Conservation (phyloP, 768 basidiomycete genomes). For the Rickenella mellea region DNA sequence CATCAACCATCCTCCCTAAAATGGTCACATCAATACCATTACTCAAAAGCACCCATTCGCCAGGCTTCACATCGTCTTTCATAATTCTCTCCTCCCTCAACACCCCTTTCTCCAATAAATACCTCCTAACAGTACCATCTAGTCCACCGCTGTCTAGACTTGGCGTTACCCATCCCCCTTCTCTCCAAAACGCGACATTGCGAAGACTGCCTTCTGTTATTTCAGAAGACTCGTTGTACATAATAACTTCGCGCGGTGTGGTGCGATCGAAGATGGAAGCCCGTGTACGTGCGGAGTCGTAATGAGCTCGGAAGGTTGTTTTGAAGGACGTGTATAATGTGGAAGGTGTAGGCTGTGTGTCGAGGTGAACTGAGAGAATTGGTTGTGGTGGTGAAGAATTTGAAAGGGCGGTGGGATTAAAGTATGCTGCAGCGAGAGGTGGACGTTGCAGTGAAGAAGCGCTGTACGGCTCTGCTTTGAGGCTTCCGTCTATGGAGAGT, state of each 20-base stretch:
- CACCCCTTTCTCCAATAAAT: slow-evolving; percentile 51
- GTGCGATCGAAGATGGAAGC: slow-evolving; percentile 29
- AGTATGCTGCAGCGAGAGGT: slow-evolving; percentile 17
- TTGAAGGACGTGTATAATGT: slow-evolving; percentile 60
- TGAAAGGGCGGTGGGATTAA: slow-evolving; percentile 13
- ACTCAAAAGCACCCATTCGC: slow-evolving; percentile 62
- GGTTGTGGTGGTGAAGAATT: slow-evolving; percentile 10
- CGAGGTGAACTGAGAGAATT: slow-evolving; percentile 41
- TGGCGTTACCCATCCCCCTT: slow-evolving; percentile 57
- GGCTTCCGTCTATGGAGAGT: background rate
- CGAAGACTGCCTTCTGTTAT: slow-evolving; percentile 62
- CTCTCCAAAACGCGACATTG: slow-evolving; percentile 61
- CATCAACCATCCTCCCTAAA: background rate
- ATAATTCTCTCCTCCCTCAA: slow-evolving; percentile 41
- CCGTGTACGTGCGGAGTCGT: slow-evolving; percentile 55
- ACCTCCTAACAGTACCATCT: slow-evolving; percentile 60
- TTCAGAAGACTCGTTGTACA: slow-evolving; percentile 41
- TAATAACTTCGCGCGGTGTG: slow-evolving; percentile 44
- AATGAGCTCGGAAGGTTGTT: slow-evolving; percentile 53
- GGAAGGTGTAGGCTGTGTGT: slow-evolving; percentile 41
- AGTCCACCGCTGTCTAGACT: slow-evolving; percentile 52
- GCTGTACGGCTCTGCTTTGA: slow-evolving; percentile 9
- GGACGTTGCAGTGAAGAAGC: slow-evolving; percentile 30
- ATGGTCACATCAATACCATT: slow-evolving; percentile 32
- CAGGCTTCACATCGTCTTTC: slow-evolving; percentile 31